Evolutionary conservation across 2,329 filamentous ascomycete genomes (phyloP).

Genomic region (Cryphonectria naterciae): DNA sequence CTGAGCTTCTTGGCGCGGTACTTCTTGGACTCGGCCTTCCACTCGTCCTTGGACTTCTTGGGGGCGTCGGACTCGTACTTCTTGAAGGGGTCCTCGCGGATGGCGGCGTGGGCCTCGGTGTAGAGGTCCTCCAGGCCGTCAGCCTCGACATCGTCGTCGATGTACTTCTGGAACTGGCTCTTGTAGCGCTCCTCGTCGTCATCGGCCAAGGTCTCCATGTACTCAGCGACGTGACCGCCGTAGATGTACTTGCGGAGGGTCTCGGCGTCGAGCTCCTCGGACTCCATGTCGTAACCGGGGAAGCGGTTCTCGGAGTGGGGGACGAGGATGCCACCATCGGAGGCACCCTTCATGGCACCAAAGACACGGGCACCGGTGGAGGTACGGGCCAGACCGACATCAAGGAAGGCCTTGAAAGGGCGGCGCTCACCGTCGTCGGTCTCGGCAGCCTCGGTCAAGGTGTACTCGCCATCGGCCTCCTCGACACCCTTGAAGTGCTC

Average conservation of each 20-base stretch:
- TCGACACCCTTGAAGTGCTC: slow-evolving; percentile 94
- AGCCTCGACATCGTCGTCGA: slow-evolving; percentile 94
- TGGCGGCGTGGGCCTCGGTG: slow-evolving; percentile 90
- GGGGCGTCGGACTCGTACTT: slow-evolving; percentile 74
- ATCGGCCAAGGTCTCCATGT: slow-evolving; percentile 99
- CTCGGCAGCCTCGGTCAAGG: slow-evolving; percentile 91
- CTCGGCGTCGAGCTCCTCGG: slow-evolving; percentile 97
- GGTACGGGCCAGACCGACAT: slow-evolving; percentile 95
- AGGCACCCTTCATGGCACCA: slow-evolving; percentile 99
- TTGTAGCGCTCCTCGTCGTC: slow-evolving; percentile 99
- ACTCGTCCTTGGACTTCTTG: slow-evolving; percentile 98
- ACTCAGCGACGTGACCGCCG: slow-evolving; percentile 97
- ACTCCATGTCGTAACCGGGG: slow-evolving; percentile 96
- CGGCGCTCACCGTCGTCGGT: slow-evolving; percentile 89
- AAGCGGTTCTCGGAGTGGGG: slow-evolving; percentile 99
- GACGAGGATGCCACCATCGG: slow-evolving; percentile 94
- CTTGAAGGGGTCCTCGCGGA: slow-evolving; percentile 98
- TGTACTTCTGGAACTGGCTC: slow-evolving; percentile 96
- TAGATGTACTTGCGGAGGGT: slow-evolving; percentile 99
- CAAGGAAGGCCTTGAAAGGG: slow-evolving; percentile 99
- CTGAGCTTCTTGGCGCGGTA: slow-evolving; percentile 77
- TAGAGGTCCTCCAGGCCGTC: slow-evolving; percentile 98
- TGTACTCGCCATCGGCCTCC: slow-evolving; percentile 96
- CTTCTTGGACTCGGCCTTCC: slow-evolving; percentile 95
- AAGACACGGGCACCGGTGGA: slow-evolving; percentile 99